Evolutionary conservation across 192 early-diverging fungal species (phyloP).

Genomic region (Gamsiella multidivaricata): DNA sequence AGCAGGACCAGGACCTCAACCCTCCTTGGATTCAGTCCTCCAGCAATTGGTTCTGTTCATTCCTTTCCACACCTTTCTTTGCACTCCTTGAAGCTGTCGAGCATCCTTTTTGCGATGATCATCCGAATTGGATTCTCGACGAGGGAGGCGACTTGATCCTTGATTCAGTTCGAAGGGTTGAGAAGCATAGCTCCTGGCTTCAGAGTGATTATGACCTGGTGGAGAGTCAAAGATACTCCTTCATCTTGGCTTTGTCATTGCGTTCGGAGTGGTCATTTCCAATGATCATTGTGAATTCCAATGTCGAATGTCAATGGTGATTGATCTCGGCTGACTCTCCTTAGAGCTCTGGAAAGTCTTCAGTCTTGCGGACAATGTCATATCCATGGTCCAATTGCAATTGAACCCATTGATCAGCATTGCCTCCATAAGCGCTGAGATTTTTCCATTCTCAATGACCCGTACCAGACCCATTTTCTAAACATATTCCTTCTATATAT

Average conservation of each 20-base stretch:
- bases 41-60: background rate
- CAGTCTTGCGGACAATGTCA: background rate
- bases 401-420: background rate
- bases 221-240: background rate
- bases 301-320: background rate
- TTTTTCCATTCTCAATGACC: constrained; percentile 49
- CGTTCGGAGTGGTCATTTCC: background rate
- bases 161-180: background rate
- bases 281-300: background rate
- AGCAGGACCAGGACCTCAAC: constrained; percentile 8
- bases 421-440: background rate
- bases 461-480: constrained; percentile 39
- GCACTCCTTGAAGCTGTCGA: background rate
- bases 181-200: background rate
- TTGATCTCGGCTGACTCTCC: constrained; percentile 14
- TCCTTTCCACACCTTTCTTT: background rate
- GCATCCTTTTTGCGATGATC: background rate
- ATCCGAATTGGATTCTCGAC: background rate
- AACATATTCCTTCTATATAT: constrained; percentile 2
- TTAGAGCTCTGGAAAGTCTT: constrained; percentile 45
- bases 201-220: background rate
- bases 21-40: background rate
- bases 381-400: background rate
- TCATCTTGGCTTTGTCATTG: background rate
- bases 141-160: background rate